These are phyloP conservation scores for Macrolepiota albuminosa DNA, from an alignment of 768 basidiomycete species.

Conservation along the genomic window DNA sequence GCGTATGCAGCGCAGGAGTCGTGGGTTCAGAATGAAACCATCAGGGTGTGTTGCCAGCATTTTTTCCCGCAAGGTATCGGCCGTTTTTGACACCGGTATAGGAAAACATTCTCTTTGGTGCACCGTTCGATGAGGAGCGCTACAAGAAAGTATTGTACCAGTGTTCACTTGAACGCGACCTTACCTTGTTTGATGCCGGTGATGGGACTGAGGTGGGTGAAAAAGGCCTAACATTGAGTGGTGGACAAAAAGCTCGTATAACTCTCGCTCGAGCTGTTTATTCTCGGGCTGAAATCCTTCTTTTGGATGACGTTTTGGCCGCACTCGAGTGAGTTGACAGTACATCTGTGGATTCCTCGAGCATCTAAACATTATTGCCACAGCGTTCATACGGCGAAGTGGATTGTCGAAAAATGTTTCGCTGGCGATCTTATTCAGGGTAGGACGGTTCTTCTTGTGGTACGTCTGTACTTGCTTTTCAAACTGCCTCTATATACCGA, in stretches of 20 bases:
- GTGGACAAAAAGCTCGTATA: slow-evolving; percentile 49
- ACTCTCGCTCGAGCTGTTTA: slow-evolving; percentile 44
- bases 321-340: slow-evolving; percentile 44
- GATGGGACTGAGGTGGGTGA: slow-evolving; percentile 71
- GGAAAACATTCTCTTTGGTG: slow-evolving; percentile 82
- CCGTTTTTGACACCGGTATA: slow-evolving; percentile 14
- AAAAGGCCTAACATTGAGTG: slow-evolving; percentile 56
- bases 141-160: slow-evolving; percentile 77
- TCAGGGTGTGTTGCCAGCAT: slow-evolving; percentile 33
- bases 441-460: slow-evolving; percentile 82
- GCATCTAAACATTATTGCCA: slow-evolving; percentile 1
- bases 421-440: slow-evolving; percentile 72
- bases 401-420: slow-evolving; percentile 77
- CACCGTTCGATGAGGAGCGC: slow-evolving; percentile 67
- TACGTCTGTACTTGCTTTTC: slow-evolving; percentile 20
- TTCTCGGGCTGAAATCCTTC: slow-evolving; percentile 50
- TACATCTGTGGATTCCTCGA: not conserved
- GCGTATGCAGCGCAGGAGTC: slow-evolving; percentile 83
- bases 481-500: not conserved
- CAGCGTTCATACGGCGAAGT: slow-evolving; percentile 71
- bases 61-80: not conserved
- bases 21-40: slow-evolving; percentile 82
- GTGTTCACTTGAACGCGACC: slow-evolving; percentile 68
- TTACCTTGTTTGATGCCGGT: slow-evolving; percentile 64
- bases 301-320: slow-evolving; percentile 71